phyloP scores from a whole-genome alignment of 768 basidiomycete species.

The Fomitopsis pulvina region DNA sequence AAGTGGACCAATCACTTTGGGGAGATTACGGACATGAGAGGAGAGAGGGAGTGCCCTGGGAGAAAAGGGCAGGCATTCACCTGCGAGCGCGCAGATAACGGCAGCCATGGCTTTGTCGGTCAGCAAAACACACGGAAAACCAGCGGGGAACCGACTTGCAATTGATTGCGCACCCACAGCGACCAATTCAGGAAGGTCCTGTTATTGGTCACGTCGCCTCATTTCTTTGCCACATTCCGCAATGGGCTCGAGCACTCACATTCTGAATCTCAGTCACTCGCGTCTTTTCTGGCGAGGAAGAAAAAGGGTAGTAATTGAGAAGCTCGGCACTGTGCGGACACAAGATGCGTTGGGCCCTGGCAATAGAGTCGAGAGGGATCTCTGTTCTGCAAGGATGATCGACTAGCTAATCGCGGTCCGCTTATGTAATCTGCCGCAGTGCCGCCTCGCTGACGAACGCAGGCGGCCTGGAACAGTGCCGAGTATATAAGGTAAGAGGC shows the following conservation, averaged over 20 bases:
- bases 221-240: not conserved
- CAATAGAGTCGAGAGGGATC: no score
- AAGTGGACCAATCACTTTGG: not conserved
- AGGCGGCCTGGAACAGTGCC: not conserved
- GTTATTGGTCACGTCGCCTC: not conserved
- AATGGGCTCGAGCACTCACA: no score
- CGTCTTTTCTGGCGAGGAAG: no score
- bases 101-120: not conserved
- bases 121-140: not conserved
- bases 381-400: not conserved
- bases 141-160: not conserved
- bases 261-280: no score
- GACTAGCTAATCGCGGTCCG: not conserved
- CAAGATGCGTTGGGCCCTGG: not conserved
- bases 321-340: no score
- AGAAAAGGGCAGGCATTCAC: not conserved
- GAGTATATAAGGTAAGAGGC: not conserved
- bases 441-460: constrained; percentile 3
- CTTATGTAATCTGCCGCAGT: not conserved
- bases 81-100: not conserved
- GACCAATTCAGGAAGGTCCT: not conserved
- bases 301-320: no score
- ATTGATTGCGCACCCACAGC: no score
- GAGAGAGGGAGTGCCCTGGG: not conserved
- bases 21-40: not conserved